Evolutionary conservation across 345 rosid species (phyloP).

Genomic region (Sapria himalayana): DNA sequence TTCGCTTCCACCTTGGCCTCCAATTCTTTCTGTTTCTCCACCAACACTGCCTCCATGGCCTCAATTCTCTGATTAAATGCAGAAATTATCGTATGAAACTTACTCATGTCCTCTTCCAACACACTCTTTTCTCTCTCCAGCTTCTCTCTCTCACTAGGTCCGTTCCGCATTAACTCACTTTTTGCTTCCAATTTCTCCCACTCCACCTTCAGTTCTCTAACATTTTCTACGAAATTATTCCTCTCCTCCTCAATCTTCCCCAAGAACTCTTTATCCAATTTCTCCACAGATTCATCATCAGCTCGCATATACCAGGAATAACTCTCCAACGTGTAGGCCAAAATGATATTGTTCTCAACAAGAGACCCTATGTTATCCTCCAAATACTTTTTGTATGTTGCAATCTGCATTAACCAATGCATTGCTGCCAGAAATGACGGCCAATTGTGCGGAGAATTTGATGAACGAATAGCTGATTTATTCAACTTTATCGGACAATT

Average conservation of each 20-base stretch:
- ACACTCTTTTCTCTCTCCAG: slow-evolving; percentile 34
- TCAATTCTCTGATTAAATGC: slow-evolving; percentile 20
- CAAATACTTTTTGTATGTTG: slow-evolving; percentile 19
- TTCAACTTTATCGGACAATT: slow-evolving; percentile 51
- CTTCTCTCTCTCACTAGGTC: slow-evolving; percentile 36
- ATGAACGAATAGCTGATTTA: slow-evolving; percentile 63
- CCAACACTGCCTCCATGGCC: slow-evolving; percentile 24
- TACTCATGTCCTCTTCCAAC: slow-evolving; percentile 47
- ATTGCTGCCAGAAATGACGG: slow-evolving; percentile 48
- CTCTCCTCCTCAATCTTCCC: slow-evolving; percentile 45
- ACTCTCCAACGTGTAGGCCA: slow-evolving; percentile 21
- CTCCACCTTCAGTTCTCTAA: slow-evolving; percentile 14
- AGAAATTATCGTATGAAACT: slow-evolving; percentile 35
- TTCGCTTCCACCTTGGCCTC: slow-evolving; percentile 39
- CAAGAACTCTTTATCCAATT: slow-evolving; percentile 28
- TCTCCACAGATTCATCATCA: slow-evolving; percentile 41
- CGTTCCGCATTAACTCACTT: slow-evolving; percentile 24
- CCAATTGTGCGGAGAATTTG: slow-evolving; percentile 82
- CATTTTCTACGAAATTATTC: slow-evolving; percentile 17
- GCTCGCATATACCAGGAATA: slow-evolving; percentile 33
- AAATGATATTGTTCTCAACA: slow-evolving; percentile 25
- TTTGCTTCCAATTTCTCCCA: slow-evolving; percentile 22
- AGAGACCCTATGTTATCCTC: slow-evolving; percentile 10
- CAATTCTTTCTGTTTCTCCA: slow-evolving; percentile 40
- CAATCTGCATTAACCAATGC: slow-evolving; percentile 63